These are phyloP conservation scores for Hypoxylon sp. DNA, from an alignment of 2,329 filamentous ascomycete genomes.

Conservation along the genomic window DNA sequence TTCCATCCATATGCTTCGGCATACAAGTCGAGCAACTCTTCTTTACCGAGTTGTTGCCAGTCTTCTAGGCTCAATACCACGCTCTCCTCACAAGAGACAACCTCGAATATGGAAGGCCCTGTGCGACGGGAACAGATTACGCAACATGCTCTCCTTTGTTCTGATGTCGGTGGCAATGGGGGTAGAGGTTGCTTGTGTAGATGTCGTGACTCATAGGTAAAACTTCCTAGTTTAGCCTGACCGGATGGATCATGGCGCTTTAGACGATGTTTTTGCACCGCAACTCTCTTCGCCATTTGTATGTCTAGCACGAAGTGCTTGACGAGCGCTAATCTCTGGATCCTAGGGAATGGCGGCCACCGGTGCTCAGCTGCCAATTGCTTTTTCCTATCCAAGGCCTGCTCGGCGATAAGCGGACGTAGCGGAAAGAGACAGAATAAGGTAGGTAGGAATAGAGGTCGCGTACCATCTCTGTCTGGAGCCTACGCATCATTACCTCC, in stretches of 20 bases:
- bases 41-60: conserved; percentile 38
- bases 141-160: conserved; percentile 36
- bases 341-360: conserved; percentile 39
- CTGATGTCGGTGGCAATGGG: conserved; percentile 12
- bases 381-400: conserved; percentile 32
- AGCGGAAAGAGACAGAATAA: conserved; percentile 13
- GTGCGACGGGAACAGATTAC: conserved; percentile 41
- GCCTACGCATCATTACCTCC: conserved; percentile 44
- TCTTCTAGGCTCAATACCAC: conserved; percentile 41
- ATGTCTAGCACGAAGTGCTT: conserved; percentile 43
- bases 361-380: conserved; percentile 26
- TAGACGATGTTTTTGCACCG: conserved; percentile 36
- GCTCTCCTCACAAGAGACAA: conserved; percentile 44
- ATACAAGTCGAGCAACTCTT: conserved; percentile 41
- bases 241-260: conserved; percentile 34
- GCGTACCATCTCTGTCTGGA: conserved; percentile 42
- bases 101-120: conserved; percentile 43
- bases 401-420: conserved; percentile 27
- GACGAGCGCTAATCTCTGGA: conserved; percentile 35
- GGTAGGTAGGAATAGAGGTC: conserved; percentile 24
- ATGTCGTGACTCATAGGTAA: conserved; percentile 40
- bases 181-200: conserved; percentile 39
- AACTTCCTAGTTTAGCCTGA: conserved; percentile 26
- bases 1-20: conserved; percentile 45
- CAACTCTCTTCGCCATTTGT: conserved; percentile 42